Conservation (phyloP, 2,329 filamentous ascomycete genomes). For the Gnomoniopsis sp. region DNA sequence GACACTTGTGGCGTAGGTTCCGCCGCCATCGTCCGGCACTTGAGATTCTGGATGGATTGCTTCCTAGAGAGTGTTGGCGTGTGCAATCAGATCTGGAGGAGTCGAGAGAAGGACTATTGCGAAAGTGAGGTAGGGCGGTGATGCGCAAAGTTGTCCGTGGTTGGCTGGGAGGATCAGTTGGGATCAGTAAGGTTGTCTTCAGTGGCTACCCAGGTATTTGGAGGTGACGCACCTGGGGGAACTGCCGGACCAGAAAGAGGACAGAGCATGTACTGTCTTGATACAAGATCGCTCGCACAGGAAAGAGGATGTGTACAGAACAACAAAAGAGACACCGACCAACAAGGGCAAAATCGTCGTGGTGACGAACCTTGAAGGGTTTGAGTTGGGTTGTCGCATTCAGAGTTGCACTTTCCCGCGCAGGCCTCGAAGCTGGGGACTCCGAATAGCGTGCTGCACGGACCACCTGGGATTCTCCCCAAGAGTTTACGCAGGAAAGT, state of each 20-base stretch:
- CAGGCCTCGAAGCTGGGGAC: background rate
- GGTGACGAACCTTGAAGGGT: background rate
- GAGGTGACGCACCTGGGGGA: background rate
- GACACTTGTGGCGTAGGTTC: slow-evolving; percentile 53
- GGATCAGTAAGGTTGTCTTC: background rate
- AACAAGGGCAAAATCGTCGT: background rate
- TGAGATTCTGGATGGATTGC: slow-evolving; percentile 16
- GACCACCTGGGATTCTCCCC: too few species aligned
- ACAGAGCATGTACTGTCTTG: background rate
- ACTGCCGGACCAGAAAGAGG: background rate
- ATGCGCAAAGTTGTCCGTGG: background rate
- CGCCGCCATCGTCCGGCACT: slow-evolving; percentile 60
- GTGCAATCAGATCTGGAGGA: slow-evolving; percentile 8
- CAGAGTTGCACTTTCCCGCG: background rate
- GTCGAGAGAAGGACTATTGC: slow-evolving; percentile 3
- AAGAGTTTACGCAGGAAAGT: too few species aligned
- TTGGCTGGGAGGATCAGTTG: background rate
- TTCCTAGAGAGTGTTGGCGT: slow-evolving; percentile 11
- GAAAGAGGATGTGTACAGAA: background rate
- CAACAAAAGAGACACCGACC: background rate
- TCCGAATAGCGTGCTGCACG: background rate
- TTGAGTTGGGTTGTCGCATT: background rate
- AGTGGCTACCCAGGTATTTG: background rate
- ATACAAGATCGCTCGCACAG: background rate
- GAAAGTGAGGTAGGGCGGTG: background rate